These are phyloP conservation scores for Clavariopsis aquatica DNA, from an alignment of 495 filamentous ascomycete genomes.

Conservation along the genomic window DNA sequence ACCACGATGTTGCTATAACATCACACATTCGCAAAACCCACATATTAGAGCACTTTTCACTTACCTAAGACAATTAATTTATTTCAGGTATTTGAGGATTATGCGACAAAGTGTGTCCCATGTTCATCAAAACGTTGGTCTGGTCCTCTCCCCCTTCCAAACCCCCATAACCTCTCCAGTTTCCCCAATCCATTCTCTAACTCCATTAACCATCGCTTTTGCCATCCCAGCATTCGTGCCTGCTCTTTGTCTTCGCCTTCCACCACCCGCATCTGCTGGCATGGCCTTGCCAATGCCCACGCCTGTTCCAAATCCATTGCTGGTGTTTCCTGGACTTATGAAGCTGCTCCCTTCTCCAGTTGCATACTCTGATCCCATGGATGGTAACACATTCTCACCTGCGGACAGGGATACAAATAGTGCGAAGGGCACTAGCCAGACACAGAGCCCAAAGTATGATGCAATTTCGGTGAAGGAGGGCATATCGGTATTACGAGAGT, in stretches of 20 bases:
- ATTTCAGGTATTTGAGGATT: too few relatives aligned
- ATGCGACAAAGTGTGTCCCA: too few relatives aligned
- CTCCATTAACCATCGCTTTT: slow-evolving; percentile 80
- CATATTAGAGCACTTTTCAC: too few relatives aligned
- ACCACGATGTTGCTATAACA: too few relatives aligned
- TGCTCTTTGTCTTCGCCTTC: slow-evolving; percentile 35
- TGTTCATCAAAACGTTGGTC: slow-evolving; percentile 30
- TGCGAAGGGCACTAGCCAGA: slow-evolving; percentile 95
- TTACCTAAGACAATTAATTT: too few relatives aligned
- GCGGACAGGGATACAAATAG: slow-evolving; percentile 92
- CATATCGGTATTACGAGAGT: slow-evolving; percentile 48
- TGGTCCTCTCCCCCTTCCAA: slow-evolving; percentile 57
- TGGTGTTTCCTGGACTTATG: slow-evolving; percentile 42
- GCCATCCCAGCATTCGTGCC: slow-evolving; percentile 74
- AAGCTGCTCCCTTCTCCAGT: slow-evolving; percentile 57
- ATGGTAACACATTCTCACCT: slow-evolving; percentile 90
- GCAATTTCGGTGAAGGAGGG: slow-evolving; percentile 94
- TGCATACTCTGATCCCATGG: slow-evolving; percentile 70
- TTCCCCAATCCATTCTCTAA: slow-evolving; percentile 71
- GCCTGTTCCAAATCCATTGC: slow-evolving; percentile 3
- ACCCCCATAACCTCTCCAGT: slow-evolving; percentile 72
- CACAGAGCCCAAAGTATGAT: slow-evolving; percentile 92
- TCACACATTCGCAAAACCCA: too few relatives aligned
- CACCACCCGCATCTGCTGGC: slow-evolving; percentile 5
- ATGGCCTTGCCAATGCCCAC: slow-evolving; percentile 1